A percentile compares a stretch with the other conserved stretches of the same genome.
Conservation (phyloP, 225 moss, liverwort and hornwort species). For the Rhytidiadelphus loreus region DNA sequence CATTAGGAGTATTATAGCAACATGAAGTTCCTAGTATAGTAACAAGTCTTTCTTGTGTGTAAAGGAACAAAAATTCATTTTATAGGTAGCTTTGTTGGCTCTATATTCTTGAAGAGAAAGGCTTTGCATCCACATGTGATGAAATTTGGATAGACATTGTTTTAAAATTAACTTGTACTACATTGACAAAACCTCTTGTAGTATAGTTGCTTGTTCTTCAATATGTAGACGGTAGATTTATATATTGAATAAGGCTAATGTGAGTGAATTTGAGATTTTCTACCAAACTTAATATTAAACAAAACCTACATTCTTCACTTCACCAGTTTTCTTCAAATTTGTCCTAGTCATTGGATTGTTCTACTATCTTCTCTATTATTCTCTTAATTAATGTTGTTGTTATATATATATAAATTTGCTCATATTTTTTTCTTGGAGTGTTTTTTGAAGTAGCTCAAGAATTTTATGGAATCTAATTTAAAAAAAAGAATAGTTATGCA, state of each 20-base stretch:
- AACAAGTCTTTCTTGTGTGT: not conserved
- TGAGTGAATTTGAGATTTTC: not conserved
- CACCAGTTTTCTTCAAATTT: not conserved
- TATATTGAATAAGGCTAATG: not conserved
- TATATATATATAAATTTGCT: too few relatives aligned
- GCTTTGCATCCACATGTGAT: not conserved
- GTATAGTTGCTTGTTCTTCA: not conserved
- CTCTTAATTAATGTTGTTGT: not conserved
- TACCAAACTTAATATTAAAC: not conserved
- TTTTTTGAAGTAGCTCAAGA: too few relatives aligned
- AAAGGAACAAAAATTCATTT: not conserved
- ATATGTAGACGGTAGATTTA: not conserved
- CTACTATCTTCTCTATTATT: not conserved
- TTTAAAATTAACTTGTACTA: not conserved
- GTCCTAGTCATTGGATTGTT: not conserved
- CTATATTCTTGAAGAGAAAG: not conserved
- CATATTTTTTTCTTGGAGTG: too few relatives aligned
- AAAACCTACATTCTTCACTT: not conserved
- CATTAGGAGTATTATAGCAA: not conserved
- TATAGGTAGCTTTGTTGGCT: not conserved
- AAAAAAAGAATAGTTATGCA: too few relatives aligned
- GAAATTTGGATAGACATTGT: not conserved
- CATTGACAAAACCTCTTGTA: not conserved
- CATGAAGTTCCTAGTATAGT: rapidly evolving
- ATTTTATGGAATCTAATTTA: too few relatives aligned